phyloP scores from a whole-genome alignment of 2,329 filamentous ascomycete genomes.

The Sordariomycetes sp. region DNA sequence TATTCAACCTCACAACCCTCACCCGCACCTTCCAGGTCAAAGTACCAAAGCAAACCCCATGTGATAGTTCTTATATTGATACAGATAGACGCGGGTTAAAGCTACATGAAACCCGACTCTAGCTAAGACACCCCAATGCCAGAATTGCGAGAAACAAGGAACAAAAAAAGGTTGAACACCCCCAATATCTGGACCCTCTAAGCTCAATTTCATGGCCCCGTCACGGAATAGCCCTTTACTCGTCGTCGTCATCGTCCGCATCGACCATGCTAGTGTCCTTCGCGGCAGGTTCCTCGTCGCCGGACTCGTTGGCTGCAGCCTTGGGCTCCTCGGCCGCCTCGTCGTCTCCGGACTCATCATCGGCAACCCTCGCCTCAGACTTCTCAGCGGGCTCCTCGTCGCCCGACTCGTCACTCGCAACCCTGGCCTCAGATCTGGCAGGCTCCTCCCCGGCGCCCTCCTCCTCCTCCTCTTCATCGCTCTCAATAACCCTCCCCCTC shows the following conservation, averaged over 20 bases:
- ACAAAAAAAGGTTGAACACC: too few species aligned
- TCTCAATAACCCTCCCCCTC: conserved; percentile 38
- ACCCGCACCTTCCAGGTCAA: too few species aligned
- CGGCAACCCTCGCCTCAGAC: conserved; percentile 6
- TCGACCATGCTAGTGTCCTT: conserved; percentile 28
- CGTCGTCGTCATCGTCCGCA: conserved; percentile 15
- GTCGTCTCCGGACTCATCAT: conserved; percentile 13
- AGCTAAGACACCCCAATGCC: too few species aligned
- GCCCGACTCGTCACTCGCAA: conserved; percentile 12
- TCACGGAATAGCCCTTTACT: conserved; percentile 8
- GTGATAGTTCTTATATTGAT: too few species aligned
- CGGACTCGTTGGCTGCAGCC: conserved; percentile 12
- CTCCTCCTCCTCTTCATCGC: conserved; percentile 36
- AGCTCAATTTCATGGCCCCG: too few species aligned
- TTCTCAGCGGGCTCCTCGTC: conserved; percentile 6
- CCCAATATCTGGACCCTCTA: too few species aligned
- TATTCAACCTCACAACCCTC: too few species aligned
- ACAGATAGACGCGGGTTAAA: too few species aligned
- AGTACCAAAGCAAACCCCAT: too few species aligned
- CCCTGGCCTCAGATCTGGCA: conserved; percentile 8
- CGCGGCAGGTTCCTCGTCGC: conserved; percentile 11
- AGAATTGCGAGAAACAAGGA: too few species aligned
- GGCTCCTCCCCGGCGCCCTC: conserved; percentile 4
- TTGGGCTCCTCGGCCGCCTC: conserved; percentile 9
- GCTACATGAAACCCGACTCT: too few species aligned